Base-by-base conservation (phyloP, 2,329 filamentous ascomycete species). In the Arthrobotrys sinensis region DNA sequence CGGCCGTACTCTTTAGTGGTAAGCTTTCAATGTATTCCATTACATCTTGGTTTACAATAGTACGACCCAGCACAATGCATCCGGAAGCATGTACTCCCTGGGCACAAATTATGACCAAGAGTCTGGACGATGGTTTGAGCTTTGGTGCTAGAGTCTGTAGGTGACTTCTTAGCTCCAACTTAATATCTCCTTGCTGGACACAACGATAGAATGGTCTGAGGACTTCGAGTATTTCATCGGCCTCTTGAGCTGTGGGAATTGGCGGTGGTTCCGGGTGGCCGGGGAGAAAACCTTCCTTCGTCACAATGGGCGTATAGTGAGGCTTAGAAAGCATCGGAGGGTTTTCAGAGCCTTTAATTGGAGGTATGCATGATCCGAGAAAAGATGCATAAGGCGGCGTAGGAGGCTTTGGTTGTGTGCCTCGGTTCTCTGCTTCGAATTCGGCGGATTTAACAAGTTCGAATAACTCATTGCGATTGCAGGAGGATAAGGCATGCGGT, bases 51-150 rank as follows among this genome's bases (percentile, higher is more conserved):
- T 28, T 65, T 14, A 52, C 60, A n/a, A 77, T 36, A 6, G 50
- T 45, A 10, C 73, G 36, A 4, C 73, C 73, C 0, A 71, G 52
- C 1, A 71, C n/a, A 6, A 77, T 43, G 12, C 40, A 57, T 14
- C 73, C 73, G 7, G 73, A 71, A 7, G 34, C 53, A 24, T 71
- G 60, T 7, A 77, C 48, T 1, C 48, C 66, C 19, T 77, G 73
- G 5, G 66, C 48, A 19, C 66, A 71, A 12, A 71, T 46, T 10
- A 77, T 66, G 4, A 77, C 24, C 1, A 77, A 14, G 2, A 77
- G 40, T 43, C 57, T 67, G 12, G 66, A 68, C 3, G 52, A 53
- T 6, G 34, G 7, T 6, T 32, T 50, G 12, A 71, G 40, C 14
- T 12, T 38, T 28, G 50, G 34, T 0, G 66, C 38, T 0, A 62